Base-by-base conservation (phyloP, 1,284 basidiomycete genomes). In the Quambalaria eucalypti region DNA sequence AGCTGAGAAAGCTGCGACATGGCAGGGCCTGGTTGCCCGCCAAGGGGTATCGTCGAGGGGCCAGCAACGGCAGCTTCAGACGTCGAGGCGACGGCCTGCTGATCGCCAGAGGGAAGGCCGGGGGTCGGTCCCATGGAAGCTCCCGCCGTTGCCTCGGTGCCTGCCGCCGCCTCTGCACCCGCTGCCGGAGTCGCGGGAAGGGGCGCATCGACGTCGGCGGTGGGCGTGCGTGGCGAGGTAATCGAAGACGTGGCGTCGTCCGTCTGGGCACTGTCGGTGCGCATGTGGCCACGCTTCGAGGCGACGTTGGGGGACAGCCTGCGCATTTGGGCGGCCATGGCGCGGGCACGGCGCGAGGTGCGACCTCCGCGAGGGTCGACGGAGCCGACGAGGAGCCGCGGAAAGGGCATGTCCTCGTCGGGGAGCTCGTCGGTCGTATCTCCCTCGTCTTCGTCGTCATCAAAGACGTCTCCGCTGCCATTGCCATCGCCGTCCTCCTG, bases 351-450 rank as follows among this genome's bases (percentile, higher is more conserved):
- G 25, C 71, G 54, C 2, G 72, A 65, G 51, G 68, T 70, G 29
- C 69, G 61, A 14, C 69, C 71, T 16, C 73, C 73, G 4, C 59
- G 61, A 10, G 73, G 73, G 6, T 70, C 71, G 25, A 75, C 65
- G 8, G 71, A 74, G 25, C 73, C 73, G 33, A 75, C 66, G 9
- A 75, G 61, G 8, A 75, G 59, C 23, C 73, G 57, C 0, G 73
- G 71, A 23, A 71, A 75, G 0, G 71, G 71, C 73, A 75, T 75
- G 38, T 75, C 73, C 25, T 74, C 68, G 21, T 73, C 69, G 1
- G 66, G 68, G 1, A 75, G 64, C 54, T 75, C 73, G 50, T 75
- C 73, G 3, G 73, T 75, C 9, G 73, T 75, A 23, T 75, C 73
- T 9, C 73, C 73, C n/a, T 72, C 69, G 40, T 74, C 69, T 9